phyloP scores from a whole-genome alignment of 1,139 yeast genomes.

The Kodamaea suecica region DNA sequence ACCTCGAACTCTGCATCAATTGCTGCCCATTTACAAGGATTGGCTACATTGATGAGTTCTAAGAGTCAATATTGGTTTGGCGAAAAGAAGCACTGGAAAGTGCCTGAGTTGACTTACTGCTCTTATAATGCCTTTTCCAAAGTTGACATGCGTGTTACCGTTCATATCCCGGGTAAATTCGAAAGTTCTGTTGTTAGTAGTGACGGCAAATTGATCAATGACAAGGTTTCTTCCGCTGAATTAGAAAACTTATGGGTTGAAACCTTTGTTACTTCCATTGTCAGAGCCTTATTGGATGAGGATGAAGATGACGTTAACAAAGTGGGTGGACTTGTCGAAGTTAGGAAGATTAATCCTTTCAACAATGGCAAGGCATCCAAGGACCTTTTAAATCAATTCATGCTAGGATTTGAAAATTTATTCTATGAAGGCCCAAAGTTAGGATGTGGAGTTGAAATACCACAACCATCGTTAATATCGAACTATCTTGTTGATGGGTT shows the following conservation, averaged over 20 bases:
- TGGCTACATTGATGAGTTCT: constrained; percentile 66
- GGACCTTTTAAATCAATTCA: constrained; percentile 51
- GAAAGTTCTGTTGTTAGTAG: constrained; percentile 45
- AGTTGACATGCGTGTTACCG: constrained; percentile 29
- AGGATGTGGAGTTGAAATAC: constrained; percentile 68
- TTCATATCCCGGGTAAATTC: constrained; percentile 49
- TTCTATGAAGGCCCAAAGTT: constrained; percentile 63
- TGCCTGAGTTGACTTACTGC: constrained; percentile 59
- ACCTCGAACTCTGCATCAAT: constrained; percentile 56
- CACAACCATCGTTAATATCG: constrained; percentile 63
- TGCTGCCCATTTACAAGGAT: constrained; percentile 71
- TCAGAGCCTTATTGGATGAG: constrained; percentile 66
- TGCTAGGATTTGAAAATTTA: constrained; percentile 58
- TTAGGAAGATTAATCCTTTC: constrained; percentile 57
- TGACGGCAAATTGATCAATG: constrained; percentile 45
- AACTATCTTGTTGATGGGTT: constrained; percentile 81
- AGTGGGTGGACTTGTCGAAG: constrained; percentile 51
- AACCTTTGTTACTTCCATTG: constrained; percentile 62
- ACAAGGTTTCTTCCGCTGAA: constrained; percentile 34
- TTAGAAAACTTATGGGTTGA: constrained; percentile 56
- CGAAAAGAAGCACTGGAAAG: constrained; percentile 71
- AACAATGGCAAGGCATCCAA: constrained; percentile 36
- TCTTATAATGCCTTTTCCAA: constrained; percentile 47
- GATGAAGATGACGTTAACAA: constrained; percentile 61
- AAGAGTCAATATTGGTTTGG: constrained; percentile 58